Base-by-base conservation (phyloP, 163 green algal genomes). In the Coccomyxa subellipsoidea region DNA sequence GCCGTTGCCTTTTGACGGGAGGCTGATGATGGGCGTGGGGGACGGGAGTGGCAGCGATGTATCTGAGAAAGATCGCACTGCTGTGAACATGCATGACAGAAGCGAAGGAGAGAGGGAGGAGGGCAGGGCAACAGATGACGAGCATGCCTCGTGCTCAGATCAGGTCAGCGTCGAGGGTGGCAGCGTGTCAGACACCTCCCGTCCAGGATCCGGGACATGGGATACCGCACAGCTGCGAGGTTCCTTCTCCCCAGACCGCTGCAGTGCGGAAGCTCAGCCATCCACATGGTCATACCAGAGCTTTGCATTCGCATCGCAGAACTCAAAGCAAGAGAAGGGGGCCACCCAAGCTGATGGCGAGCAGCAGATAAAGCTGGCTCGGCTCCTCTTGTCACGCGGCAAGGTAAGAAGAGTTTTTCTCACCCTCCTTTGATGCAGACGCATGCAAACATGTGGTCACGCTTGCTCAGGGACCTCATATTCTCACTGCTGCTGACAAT, bases 281-380 rank as follows among this genome's bases (percentile, higher is more conserved):
- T 1, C 47, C 23, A 18, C 47, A 59, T 59, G 47, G 47, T 59
- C 47, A 8, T 59, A 59, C 23, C 47, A 12, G 15, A 59, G 15
- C 0, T 59, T 59, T 59, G 47, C 47, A 2, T 59, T 59, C 47
- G 23, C 47, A 59, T 1, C 47, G 3, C 23, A 12, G 23, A 18
- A 23, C 47, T 18, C 47, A 59, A 5, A 59, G 47, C 47, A 59
- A 18, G 47, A 59, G 47, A 59, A 59, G 23, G 47, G 47, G 47
- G 4, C 23, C 23, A 27, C 47, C 4, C 47, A 59, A 59, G 47
- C 47, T 59, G 47, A 59, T 59, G 47, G 23, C 0, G 66, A 73
- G 27, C 66, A 73, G 66, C 27, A 73, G 76, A 32, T 80, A 0
- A 35, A 69, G 77, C 47, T 81, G 77, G 77, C 77, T 27, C 77